These are phyloP conservation scores for Eustoma russellianum DNA, from an alignment of 257 asterid species.

Conservation along the genomic window DNA sequence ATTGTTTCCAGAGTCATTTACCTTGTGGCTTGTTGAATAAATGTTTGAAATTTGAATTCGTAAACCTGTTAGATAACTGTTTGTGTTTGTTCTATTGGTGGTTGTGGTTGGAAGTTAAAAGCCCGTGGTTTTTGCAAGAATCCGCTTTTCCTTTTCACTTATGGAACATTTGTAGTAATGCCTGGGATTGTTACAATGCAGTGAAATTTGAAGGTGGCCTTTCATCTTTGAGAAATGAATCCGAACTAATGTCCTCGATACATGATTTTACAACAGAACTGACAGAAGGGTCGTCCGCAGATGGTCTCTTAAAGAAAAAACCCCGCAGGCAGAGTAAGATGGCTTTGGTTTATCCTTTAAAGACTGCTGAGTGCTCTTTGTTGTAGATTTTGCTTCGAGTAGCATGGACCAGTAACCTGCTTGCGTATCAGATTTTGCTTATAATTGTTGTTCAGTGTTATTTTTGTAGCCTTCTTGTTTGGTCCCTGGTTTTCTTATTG, in stretches of 20 bases:
- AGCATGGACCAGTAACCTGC: no score
- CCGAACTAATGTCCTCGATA: slow-evolving; percentile 2
- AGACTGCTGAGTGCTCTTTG: slow-evolving; percentile 14
- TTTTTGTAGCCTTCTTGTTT: not conserved
- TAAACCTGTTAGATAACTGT: no score
- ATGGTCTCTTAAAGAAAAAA: slow-evolving; percentile 32
- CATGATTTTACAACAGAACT: not conserved
- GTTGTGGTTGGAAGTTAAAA: not conserved
- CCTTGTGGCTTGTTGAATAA: not conserved
- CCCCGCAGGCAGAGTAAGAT: slow-evolving; percentile 50
- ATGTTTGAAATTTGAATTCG: not conserved
- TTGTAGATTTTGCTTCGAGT: slow-evolving; percentile 2
- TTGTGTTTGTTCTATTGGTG: no score
- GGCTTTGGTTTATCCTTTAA: no score
- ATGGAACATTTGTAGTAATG: not conserved
- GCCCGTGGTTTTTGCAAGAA: not conserved
- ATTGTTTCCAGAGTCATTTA: not conserved
- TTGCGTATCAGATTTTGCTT: not conserved
- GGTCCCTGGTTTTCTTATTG: not conserved
- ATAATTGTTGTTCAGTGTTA: not conserved
- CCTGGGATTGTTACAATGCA: slow-evolving; percentile 9
- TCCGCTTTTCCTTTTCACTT: no score
- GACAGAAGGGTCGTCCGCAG: slow-evolving; percentile 15
- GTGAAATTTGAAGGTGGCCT: slow-evolving; percentile 27
- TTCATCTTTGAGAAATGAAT: slow-evolving; percentile 23